phyloP scores from a whole-genome alignment of 164 flowering plant genomes.

The Tetracentron sinense region DNA sequence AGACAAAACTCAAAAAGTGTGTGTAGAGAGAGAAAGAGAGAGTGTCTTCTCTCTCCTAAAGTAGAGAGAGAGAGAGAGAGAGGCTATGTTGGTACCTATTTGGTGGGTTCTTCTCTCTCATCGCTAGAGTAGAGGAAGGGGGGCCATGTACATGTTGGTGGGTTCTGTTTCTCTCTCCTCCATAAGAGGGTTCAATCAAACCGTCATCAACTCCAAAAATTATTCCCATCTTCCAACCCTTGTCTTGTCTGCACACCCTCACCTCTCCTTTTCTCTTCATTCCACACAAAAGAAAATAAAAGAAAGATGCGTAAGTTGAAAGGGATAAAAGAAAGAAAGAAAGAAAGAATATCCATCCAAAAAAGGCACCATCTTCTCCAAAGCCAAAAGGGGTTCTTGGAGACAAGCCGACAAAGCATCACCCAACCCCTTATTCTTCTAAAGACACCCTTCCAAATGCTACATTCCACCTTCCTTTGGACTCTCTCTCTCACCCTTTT shows the following conservation, averaged over 20 bases:
- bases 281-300: conserved; percentile 1
- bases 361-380: conserved; percentile 34
- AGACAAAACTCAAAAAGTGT: conserved; percentile 36
- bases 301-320: too few species aligned
- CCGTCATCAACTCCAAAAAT: conserved; percentile 32
- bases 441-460: conserved; percentile 54
- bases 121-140: background rate
- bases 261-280: conserved; percentile 10
- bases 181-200: conserved; percentile 23
- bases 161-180: conserved; percentile 15
- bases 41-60: background rate
- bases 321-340: conserved; percentile 4
- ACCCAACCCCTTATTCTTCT: conserved; percentile 43
- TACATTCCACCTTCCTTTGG: conserved; percentile 39
- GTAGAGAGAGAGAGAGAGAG: too few species aligned
- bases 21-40: background rate
- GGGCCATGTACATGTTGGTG: background rate
- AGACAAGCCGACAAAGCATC: conserved; percentile 39
- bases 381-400: conserved; percentile 24
- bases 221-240: conserved; percentile 29
- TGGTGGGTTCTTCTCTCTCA: too few species aligned
- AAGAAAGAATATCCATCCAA: background rate
- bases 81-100: too few species aligned
- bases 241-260: conserved; percentile 29
- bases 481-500: conserved; percentile 24